Conservation (phyloP, 805 yeast species). For the Zygosaccharomyces lentus region DNA sequence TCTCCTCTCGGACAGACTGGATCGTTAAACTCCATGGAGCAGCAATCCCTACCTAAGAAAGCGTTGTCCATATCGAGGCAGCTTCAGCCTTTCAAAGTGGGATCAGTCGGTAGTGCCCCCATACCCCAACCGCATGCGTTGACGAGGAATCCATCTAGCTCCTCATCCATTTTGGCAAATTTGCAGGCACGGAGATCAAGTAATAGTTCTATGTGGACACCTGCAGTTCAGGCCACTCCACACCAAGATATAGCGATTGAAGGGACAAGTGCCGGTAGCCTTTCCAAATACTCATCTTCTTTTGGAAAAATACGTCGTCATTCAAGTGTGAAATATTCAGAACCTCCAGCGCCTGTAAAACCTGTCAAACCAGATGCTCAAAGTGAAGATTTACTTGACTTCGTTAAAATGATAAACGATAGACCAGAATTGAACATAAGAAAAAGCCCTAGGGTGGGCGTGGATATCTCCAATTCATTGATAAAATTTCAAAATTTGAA, state of each 20-base stretch:
- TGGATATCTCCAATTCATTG: slow-evolving; percentile 42
- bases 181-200: slow-evolving; percentile 41
- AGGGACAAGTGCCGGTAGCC: slow-evolving; percentile 37
- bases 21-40: slow-evolving; percentile 17
- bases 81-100: slow-evolving; percentile 37
- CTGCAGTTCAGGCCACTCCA: slow-evolving; percentile 19
- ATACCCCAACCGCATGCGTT: slow-evolving; percentile 29
- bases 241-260: slow-evolving; percentile 19
- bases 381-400: slow-evolving; percentile 54
- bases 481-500: slow-evolving; percentile 49
- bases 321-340: slow-evolving; percentile 38
- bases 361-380: slow-evolving; percentile 22
- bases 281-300: slow-evolving; percentile 66
- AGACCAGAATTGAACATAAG: slow-evolving; percentile 46
- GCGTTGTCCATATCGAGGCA: slow-evolving; percentile 24
- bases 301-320: slow-evolving; percentile 65
- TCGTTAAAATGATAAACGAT: slow-evolving; percentile 66
- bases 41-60: slow-evolving; percentile 21
- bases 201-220: slow-evolving; percentile 32
- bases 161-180: slow-evolving; percentile 42
- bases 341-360: slow-evolving; percentile 24
- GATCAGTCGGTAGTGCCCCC: slow-evolving; percentile 34
- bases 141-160: slow-evolving; percentile 43
- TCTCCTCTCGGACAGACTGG: slow-evolving; percentile 25
- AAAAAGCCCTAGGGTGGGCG: slow-evolving; percentile 16